Percentiles rank a stretch among this genome's conserved stretches.
Evolutionary conservation across 805 yeast genomes (phyloP).

Genomic region (Monosporozyma unispora): DNA sequence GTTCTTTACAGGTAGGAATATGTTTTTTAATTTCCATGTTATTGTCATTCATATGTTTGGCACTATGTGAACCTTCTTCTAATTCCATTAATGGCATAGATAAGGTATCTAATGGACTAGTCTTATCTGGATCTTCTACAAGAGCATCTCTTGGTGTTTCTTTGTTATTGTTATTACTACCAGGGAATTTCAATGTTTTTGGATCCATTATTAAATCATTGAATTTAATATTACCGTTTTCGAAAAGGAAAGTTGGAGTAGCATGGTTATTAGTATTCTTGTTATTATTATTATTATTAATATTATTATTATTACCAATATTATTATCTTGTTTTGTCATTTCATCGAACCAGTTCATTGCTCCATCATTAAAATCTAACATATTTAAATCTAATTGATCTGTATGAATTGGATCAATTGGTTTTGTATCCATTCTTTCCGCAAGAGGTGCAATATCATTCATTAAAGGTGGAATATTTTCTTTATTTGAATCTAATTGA

Average conservation of each 20-base stretch:
- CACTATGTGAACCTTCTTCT: conserved; percentile 14
- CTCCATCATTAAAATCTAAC: conserved; percentile 14
- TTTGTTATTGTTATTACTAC: background rate
- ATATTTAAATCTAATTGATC: conserved; percentile 11
- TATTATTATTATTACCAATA: background rate
- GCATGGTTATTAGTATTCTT: background rate
- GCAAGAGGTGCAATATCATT: conserved; percentile 24
- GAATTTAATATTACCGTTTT: background rate
- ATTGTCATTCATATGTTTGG: background rate
- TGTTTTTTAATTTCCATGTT: background rate
- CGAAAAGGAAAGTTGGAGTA: background rate
- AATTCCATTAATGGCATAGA: conserved; percentile 30
- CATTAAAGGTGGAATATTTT: conserved; percentile 9
- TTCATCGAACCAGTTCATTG: conserved; percentile 21
- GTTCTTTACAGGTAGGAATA: conserved; percentile 22
- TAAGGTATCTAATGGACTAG: conserved; percentile 27
- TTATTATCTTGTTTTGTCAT: conserved; percentile 7
- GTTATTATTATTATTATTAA: background rate
- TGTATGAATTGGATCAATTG: conserved; percentile 2
- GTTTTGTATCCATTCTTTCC: conserved; percentile 2
- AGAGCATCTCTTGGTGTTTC: conserved; percentile 5
- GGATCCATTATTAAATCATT: background rate
- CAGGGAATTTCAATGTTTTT: background rate
- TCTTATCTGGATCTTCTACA: conserved; percentile 22
- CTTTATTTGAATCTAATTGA: conserved; percentile 1